A percentile compares a stretch with the other conserved stretches of the same genome.
Conservation (phyloP, 495 filamentous ascomycete genomes). For the Xylaria scruposa region DNA sequence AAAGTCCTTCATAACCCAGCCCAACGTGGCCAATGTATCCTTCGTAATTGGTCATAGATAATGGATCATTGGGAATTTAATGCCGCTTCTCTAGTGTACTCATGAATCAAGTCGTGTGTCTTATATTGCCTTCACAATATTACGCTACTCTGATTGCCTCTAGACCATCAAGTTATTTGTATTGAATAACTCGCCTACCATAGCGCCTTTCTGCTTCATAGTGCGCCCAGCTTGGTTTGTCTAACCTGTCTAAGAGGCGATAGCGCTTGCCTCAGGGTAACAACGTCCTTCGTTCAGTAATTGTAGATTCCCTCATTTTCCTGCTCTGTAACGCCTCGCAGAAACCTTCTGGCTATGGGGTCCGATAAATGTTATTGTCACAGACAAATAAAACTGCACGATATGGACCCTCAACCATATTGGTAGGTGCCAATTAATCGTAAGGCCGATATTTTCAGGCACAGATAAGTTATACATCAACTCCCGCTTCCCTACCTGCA, state of each 20-base stretch:
- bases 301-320: background rate
- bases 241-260: constrained; percentile 3
- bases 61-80: background rate
- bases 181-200: constrained; percentile 11
- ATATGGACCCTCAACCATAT: background rate
- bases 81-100: background rate
- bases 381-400: background rate
- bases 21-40: background rate
- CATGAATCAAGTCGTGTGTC: background rate
- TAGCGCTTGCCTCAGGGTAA: background rate
- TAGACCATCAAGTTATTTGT: constrained; percentile 1
- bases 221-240: background rate
- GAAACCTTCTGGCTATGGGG: background rate
- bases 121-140: background rate
- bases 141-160: background rate
- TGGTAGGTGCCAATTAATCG: background rate
- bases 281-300: background rate
- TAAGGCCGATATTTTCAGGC: background rate
- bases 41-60: background rate
- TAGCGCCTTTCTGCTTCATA: background rate
- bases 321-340: constrained; percentile 21
- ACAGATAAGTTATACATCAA: background rate
- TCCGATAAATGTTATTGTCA: constrained; percentile 2
- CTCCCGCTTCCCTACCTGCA: background rate
- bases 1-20: background rate